These are phyloP conservation scores for Basipetospora chlamydospora DNA, from an alignment of 2,329 filamentous ascomycete species.

Conservation along the genomic window DNA sequence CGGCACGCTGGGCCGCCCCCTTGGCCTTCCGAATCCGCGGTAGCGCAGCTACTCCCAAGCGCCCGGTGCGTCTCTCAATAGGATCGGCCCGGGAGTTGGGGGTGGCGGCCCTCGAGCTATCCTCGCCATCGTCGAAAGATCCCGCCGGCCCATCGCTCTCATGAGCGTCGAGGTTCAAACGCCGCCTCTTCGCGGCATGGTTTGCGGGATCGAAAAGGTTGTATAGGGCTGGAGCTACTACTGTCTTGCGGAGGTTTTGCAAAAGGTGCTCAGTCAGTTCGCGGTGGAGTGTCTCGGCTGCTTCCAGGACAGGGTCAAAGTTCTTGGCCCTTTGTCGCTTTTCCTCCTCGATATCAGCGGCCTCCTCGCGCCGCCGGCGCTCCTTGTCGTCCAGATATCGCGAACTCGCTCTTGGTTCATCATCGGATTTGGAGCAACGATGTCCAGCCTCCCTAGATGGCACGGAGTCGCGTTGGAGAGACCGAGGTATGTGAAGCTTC, in stretches of 20 bases:
- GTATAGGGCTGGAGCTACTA: slow-evolving; percentile 68
- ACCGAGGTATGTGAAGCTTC: slow-evolving; percentile 45
- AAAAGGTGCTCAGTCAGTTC: slow-evolving; percentile 81
- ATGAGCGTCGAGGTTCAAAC: slow-evolving; percentile 61
- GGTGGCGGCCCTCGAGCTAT: slow-evolving; percentile 48
- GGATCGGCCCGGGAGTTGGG: slow-evolving; percentile 49
- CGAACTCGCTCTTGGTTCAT: slow-evolving; percentile 16
- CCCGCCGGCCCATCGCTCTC: slow-evolving; percentile 37
- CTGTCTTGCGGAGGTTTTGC: slow-evolving; percentile 73
- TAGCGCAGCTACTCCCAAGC: slow-evolving; percentile 43
- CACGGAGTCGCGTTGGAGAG: slow-evolving; percentile 4
- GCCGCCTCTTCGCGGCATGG: slow-evolving; percentile 64
- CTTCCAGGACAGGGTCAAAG: slow-evolving; percentile 79
- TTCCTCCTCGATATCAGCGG: slow-evolving; percentile 75
- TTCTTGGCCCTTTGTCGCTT: slow-evolving; percentile 76
- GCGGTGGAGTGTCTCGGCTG: slow-evolving; percentile 60
- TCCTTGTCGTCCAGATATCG: slow-evolving; percentile 52
- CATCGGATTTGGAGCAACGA: not conserved
- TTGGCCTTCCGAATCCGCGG: slow-evolving; percentile 63
- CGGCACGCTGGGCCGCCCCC: slow-evolving; percentile 14
- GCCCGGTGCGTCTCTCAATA: slow-evolving; percentile 44
- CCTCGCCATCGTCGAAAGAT: slow-evolving; percentile 42
- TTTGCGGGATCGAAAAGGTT: slow-evolving; percentile 71
- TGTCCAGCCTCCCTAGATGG: not conserved
- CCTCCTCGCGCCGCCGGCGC: slow-evolving; percentile 54